phyloP scores from a whole-genome alignment of 345 rosid species.

The Eucalyptus curtisii region DNA sequence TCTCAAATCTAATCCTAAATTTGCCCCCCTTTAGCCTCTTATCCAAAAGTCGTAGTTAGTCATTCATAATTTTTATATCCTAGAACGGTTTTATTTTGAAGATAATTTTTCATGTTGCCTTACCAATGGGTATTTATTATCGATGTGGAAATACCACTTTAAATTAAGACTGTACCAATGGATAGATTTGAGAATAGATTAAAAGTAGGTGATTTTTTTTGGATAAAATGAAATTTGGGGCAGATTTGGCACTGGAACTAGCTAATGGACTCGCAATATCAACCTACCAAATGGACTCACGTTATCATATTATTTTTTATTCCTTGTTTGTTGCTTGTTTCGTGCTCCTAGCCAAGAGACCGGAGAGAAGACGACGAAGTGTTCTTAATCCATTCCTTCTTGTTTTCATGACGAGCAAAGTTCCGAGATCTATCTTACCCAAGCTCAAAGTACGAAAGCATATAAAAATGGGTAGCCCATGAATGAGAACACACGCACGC shows the following conservation, averaged over 20 bases:
- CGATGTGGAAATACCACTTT: no score
- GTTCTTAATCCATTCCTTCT: not conserved
- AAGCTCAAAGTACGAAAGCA: not conserved
- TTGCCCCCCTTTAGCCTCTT: no score
- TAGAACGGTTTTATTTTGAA: no score
- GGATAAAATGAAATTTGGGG: not conserved
- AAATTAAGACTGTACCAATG: no score
- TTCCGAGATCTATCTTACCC: not conserved
- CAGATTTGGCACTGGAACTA: not conserved
- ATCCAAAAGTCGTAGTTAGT: no score
- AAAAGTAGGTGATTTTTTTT: not conserved
- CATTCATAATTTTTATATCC: no score
- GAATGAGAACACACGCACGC: not conserved
- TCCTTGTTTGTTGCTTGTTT: not conserved
- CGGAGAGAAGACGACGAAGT: not conserved
- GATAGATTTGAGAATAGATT: no score
- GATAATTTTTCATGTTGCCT: no score
- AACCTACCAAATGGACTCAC: not conserved
- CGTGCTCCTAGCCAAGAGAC: not conserved
- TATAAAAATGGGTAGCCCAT: not conserved
- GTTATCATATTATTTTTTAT: not conserved
- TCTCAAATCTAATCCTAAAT: no score
- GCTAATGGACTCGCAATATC: not conserved
- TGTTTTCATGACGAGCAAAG: not conserved
- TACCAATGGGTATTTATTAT: no score